Evolutionary conservation across 2,329 filamentous ascomycete species (phyloP).

Genomic region (Aspergillus tubingensis): DNA sequence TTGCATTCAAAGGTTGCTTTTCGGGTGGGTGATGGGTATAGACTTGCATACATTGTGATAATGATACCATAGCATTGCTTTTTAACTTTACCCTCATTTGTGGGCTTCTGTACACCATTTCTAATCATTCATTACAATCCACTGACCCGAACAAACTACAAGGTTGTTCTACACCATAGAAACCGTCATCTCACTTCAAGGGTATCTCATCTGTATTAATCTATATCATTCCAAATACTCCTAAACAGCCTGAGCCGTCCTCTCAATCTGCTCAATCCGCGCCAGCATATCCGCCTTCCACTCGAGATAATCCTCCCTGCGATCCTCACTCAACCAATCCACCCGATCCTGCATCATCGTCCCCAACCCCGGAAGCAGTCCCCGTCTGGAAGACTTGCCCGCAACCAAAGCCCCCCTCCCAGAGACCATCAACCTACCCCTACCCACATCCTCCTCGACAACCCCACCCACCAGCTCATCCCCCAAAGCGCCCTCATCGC

Average conservation of each 20-base stretch:
- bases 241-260: slow-evolving; percentile 7
- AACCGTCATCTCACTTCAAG: background rate
- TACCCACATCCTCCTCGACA: slow-evolving; percentile 35
- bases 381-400: slow-evolving; percentile 29
- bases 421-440: slow-evolving; percentile 26
- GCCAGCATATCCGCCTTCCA: slow-evolving; percentile 49
- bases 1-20: background rate
- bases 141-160: background rate
- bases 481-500: slow-evolving; percentile 35
- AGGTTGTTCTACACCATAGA: background rate
- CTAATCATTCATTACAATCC: too few species aligned
- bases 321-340: slow-evolving; percentile 50
- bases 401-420: slow-evolving; percentile 14
- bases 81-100: background rate
- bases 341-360: slow-evolving; percentile 55
- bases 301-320: slow-evolving; percentile 41
- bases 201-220: slow-evolving; percentile 13
- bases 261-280: slow-evolving; percentile 38
- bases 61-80: background rate
- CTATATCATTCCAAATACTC: background rate
- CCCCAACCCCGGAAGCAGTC: slow-evolving; percentile 49
- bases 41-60: slow-evolving; percentile 12
- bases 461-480: slow-evolving; percentile 38
- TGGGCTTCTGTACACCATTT: slow-evolving; percentile 13
- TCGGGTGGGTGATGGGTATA: slow-evolving; percentile 13